Conservation (phyloP, 2,329 filamentous ascomycete species). For the Boeremia exigua region DNA sequence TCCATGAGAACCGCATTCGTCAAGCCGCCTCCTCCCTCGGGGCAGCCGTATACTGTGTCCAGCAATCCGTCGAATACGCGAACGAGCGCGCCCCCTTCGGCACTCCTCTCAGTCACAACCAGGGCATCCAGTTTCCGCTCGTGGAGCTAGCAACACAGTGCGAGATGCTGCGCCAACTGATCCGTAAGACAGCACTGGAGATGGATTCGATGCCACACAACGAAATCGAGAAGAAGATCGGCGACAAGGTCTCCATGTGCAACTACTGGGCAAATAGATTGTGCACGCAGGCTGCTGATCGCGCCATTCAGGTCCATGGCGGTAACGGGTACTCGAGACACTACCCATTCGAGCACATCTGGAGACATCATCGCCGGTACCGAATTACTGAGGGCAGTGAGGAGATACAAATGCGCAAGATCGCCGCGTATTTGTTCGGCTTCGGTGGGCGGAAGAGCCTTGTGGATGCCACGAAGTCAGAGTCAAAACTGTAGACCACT, state of each 20-base stretch:
- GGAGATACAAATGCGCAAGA: conserved; percentile 71
- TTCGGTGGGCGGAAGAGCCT: conserved; percentile 56
- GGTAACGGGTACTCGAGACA: conserved; percentile 65
- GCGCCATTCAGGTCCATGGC: conserved; percentile 68
- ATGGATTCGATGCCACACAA: conserved; percentile 64
- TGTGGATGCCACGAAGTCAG: conserved; percentile 39
- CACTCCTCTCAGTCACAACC: conserved; percentile 63
- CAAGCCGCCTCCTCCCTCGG: conserved; percentile 67
- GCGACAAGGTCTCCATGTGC: conserved; percentile 69
- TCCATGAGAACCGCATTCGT: conserved; percentile 70
- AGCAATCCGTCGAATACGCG: conserved; percentile 63
- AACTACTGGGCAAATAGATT: conserved; percentile 70
- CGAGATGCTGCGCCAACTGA: conserved; percentile 67
- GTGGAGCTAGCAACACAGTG: conserved; percentile 67
- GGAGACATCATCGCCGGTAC: conserved; percentile 68
- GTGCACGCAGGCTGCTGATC: conserved; percentile 66
- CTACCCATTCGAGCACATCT: conserved; percentile 69
- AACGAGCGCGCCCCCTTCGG: conserved; percentile 62
- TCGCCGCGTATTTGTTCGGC: conserved; percentile 65
- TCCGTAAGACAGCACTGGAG: conserved; percentile 65
- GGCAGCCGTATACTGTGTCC: conserved; percentile 65
- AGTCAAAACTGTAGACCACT: conserved; percentile 37
- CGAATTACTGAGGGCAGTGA: conserved; percentile 69
- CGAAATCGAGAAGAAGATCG: conserved; percentile 64
- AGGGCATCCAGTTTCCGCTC: conserved; percentile 69